Evolutionary conservation across 1,284 basidiomycete genomes (phyloP), one percentile per base, ranked within the genome.

Genomic region (Microbotryum violaceum): DNA sequence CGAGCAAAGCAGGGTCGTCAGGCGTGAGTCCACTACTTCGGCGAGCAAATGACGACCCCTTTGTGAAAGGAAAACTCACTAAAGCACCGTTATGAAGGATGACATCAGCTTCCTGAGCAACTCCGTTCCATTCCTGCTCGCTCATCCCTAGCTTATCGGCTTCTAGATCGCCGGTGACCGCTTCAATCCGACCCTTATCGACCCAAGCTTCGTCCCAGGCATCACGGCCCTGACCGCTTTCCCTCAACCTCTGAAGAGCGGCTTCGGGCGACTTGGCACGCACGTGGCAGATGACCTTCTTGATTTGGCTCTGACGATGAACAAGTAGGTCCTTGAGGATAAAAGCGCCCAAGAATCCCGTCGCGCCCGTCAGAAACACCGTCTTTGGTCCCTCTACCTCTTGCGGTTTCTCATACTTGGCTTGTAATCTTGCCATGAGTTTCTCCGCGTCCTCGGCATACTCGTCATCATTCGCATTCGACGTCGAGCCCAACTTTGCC

Each of bases 261-360:
- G 83, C 82, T 59, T 83, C 82, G 7, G 77, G 73, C 49, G 82
- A 81, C 63, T 84, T 77, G 27, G 87, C 90, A 57, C 96, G 85
- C 31, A 97, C 87, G 29, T 96, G 85, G 70, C 90, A 96, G 64
- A 96, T 85, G 48, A 98, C 93, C 76, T 92, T 93, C 71, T 79
- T 79, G 18, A 97, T 87, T 58, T 82, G 78, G 29, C 77, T 70
- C 37, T 84, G 80, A 52, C 71, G 68, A 6, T 21, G 31, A 16
- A 79, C 77, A 1, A 99, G 80, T 49, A 99, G 79, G 74, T 97
- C 89, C 50, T 82, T 81, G 49, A 98, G 79, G 63, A 97, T 83
- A 75, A 97, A 97, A 4, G 91, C 92, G 23, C 96, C 96, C 14
- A 99, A 81, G 81, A 94, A 99, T 6, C 96, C 96, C 20, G 96